Evolutionary conservation across 2,329 filamentous ascomycete species (phyloP), one percentile per base, ranked within the genome.

Genomic region (Sporothrix phasma): DNA sequence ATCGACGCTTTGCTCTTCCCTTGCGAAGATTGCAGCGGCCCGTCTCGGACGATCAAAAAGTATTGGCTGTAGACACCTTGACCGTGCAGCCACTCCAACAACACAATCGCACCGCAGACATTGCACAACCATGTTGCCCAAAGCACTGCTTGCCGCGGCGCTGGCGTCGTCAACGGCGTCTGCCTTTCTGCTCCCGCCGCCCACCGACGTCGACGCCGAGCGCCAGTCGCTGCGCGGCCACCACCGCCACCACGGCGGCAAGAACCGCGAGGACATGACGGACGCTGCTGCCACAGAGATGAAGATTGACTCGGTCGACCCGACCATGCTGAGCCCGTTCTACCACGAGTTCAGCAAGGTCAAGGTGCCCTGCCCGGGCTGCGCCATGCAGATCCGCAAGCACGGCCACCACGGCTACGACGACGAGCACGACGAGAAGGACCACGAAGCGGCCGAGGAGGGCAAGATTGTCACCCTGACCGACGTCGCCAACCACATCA

Each of bases 121-220:
- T 13, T 13, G 10, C 46, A 47, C 34, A 34, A 66, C 61, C 61
- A 74, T 75, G 73, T 64, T 74, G 68, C 66, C 73, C 72, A 80
- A 81, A 58, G 74, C 77, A 68, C 74, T 81, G 68, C 75, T 77
- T 60, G 73, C 81, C 47, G 74, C 74, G 46, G 76, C 76, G 75
- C 74, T 64, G 74, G 73, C 13, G 73, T 76, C 66, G 72, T 64
- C 74, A 65, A 68, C 70, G 61, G 71, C 71, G 62, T 66, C 73
- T 43, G 80, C 83, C 64, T 79, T 86, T 70, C 75, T 87, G 66
- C 69, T 87, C 62, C 78, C 84, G 39, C 80, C 84, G 69, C 72
- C 79, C 64, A 75, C 76, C 66, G 72, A 74, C 22, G 73, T 75
- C 61, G 77, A 80, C 62, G 73, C 24, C 31, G 46, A 45, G 19